Evolutionary conservation across 192 early-diverging fungal species (phyloP), one percentile per base, ranked within the genome.

Genomic region (Coemansia aciculifera): DNA sequence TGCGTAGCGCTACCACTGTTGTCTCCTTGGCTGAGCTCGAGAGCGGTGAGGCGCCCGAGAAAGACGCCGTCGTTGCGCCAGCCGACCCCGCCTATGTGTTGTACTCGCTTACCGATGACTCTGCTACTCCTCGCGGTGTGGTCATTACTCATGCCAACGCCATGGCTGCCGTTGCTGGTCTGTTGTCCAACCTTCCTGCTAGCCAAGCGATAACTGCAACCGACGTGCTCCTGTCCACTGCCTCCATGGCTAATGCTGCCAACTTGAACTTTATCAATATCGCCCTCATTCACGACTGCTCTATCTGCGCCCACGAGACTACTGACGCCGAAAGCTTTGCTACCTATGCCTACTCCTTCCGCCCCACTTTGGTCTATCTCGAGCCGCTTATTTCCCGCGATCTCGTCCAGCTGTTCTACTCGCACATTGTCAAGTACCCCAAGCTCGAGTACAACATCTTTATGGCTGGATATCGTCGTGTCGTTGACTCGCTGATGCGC

Each of bases 61-160:
- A 71, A 27, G 75, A 83, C 21, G 46, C 72, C 1, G 56, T 59
- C 34, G 42, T 83, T 39, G 56, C 56, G 4, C 68, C 75, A 1
- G 40, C 71, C 2, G 74, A 71, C 52, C 36, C 72, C 8, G 80
- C 75, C 5, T 83, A 78, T 32, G 69, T 83, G 9, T 51, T 77
- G 17, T 83, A 83, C 72, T 37, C 8, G 2, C 1, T 48, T 32
- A 42, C 31, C 5, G 56, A 44, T 32, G 64, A 27, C 7, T n/a
- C 61, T 5, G 13, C 17, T 19, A 32, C 37, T n/a, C 65, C 63
- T 36, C 62, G 48, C 11, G 80, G 75, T n/a, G 73, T 78, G 0
- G 69, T 67, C 15, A 73, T 77, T 21, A 74, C 75, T 10, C 80
- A 83, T 29, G 48, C 75, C 46, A 83, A 83, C 34, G 80, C 72